These are phyloP conservation scores for Musa beccarii DNA, from an alignment of 176 grass and related monocot species.

Conservation along the genomic window DNA sequence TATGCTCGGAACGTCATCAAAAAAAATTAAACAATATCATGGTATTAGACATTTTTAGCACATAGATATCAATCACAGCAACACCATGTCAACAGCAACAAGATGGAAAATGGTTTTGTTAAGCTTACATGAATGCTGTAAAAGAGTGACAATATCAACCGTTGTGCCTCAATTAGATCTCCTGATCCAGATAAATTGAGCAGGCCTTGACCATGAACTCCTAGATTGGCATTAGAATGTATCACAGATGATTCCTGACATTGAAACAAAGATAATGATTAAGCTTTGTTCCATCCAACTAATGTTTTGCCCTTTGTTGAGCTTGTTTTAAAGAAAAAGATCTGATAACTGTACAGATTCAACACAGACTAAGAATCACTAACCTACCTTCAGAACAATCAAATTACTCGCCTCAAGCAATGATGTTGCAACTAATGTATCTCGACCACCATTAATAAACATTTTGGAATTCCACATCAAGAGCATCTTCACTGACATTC, in stretches of 20 bases:
- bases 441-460: constrained; percentile 79
- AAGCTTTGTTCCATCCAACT: background rate
- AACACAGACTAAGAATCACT: constrained; percentile 5
- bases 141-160: constrained; percentile 93
- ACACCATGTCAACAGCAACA: constrained; percentile 2
- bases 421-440: constrained; percentile 81
- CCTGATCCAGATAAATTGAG: constrained; percentile 94
- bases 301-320: background rate
- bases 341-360: background rate
- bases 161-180: constrained; percentile 82
- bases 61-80: background rate
- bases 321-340: background rate
- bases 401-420: constrained; percentile 98
- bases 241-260: constrained; percentile 86
- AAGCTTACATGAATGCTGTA: constrained; percentile 83
- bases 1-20: no score
- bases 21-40: background rate
- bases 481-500: constrained; percentile 99
- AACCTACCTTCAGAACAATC: constrained; percentile 85
- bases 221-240: constrained; percentile 98
- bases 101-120: constrained; percentile 1
- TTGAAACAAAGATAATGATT: background rate
- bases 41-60: background rate
- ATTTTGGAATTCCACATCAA: constrained; percentile 99
- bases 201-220: constrained; percentile 92